Percentiles rank a stretch among this genome's conserved stretches.
Conservation (phyloP, 345 rosid species). For the Litchi chinensis region DNA sequence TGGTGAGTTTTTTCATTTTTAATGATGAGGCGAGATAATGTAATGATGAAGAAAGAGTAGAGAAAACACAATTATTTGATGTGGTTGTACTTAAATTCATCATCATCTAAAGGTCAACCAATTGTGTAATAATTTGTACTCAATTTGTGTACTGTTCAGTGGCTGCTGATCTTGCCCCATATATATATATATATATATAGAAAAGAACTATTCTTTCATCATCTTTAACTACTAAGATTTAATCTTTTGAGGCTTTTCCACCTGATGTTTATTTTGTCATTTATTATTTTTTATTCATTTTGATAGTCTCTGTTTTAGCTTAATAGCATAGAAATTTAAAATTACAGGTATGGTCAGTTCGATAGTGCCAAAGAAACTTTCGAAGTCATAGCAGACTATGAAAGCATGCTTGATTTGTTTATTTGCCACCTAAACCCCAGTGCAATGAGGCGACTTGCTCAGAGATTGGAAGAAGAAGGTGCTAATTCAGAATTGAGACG, state of each 20-base stretch:
- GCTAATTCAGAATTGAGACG: conserved; percentile 88
- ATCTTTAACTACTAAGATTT: background rate
- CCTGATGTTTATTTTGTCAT: background rate
- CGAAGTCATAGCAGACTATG: conserved; percentile 93
- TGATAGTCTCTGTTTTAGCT: conserved; percentile 1
- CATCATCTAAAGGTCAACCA: no score
- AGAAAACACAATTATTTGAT: no score
- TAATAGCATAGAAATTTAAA: conserved; percentile 20
- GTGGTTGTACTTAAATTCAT: no score
- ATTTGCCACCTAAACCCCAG: conserved; percentile 98
- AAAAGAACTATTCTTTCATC: background rate
- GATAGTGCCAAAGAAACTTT: conserved; percentile 96
- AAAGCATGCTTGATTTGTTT: conserved; percentile 93
- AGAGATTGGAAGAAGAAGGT: conserved; percentile 90
- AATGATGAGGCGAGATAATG: no score
- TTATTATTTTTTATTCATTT: background rate
- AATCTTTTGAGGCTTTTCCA: background rate
- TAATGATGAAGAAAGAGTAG: no score
- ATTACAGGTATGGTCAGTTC: conserved; percentile 93
- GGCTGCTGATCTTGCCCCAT: no score
- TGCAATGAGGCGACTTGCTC: conserved; percentile 98
- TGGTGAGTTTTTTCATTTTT: no score
- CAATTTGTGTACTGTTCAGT: no score
- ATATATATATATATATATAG: no score
- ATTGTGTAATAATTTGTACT: no score